These are phyloP conservation scores for Teratosphaeria pseudoeucalypti DNA, from an alignment of 2,329 filamentous ascomycete species.

Conservation along the genomic window DNA sequence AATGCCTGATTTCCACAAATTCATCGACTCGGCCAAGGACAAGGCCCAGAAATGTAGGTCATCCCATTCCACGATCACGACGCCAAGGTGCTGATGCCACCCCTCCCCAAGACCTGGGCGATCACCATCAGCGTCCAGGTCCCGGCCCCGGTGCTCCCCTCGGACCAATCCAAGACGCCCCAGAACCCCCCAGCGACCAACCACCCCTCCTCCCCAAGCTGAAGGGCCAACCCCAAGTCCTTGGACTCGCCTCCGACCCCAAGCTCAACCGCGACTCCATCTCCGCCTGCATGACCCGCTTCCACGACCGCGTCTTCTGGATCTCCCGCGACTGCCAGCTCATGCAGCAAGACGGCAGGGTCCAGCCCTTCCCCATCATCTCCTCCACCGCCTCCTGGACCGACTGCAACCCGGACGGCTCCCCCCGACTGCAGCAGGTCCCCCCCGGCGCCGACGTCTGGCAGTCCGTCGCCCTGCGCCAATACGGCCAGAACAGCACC, in stretches of 20 bases:
- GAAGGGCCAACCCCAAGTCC: not conserved
- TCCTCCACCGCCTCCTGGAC: not conserved
- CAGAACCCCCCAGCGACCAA: not conserved
- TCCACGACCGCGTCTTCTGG: slow-evolving; percentile 1
- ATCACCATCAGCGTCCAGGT: not conserved
- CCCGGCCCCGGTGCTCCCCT: not conserved
- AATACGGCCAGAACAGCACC: not conserved
- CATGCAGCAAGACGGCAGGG: not conserved
- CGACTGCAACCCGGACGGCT: not conserved
- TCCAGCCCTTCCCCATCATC: not conserved
- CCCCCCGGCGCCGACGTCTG: not conserved
- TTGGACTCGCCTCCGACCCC: not conserved
- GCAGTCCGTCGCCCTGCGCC: not conserved
- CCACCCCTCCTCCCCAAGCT: not conserved
- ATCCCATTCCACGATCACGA: not conserved
- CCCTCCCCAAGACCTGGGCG: not conserved
- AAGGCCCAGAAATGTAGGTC: not conserved
- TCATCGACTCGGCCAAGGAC: not conserved
- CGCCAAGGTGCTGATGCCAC: not conserved
- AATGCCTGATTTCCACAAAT: not conserved
- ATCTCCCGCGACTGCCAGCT: not conserved
- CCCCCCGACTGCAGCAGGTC: not conserved
- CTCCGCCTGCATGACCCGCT: not conserved
- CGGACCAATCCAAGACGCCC: not conserved
- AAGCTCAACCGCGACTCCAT: not conserved